Evolutionary conservation across 2,329 filamentous ascomycete species (phyloP).

Genomic region (Amphichorda felina): DNA sequence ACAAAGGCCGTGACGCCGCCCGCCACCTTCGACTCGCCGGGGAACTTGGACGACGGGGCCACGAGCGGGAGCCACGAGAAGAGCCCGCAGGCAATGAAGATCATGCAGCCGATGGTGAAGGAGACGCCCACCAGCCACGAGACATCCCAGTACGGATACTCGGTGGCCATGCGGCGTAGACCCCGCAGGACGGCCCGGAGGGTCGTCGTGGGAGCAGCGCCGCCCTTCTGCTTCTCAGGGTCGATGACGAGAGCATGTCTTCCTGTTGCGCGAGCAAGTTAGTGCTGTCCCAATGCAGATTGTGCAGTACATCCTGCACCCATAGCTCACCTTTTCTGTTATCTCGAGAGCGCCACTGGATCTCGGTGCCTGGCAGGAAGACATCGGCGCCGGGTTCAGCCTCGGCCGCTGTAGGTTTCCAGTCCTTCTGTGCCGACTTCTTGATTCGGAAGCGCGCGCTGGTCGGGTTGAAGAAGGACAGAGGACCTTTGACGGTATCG

Average conservation of each 20-base stretch:
- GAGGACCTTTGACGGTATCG: neutral
- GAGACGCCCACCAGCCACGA: constrained; percentile 9
- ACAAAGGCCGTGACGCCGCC: constrained; percentile 47
- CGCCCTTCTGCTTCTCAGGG: neutral
- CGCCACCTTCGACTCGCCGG: constrained; percentile 7
- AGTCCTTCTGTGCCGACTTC: neutral
- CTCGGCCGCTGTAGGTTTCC: neutral
- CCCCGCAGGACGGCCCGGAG: neutral
- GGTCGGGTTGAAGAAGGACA: constrained; percentile 1
- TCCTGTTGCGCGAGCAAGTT: neutral
- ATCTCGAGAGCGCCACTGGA: too few species aligned
- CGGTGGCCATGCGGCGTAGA: constrained; percentile 7
- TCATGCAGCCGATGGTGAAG: constrained; percentile 8
- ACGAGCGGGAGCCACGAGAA: constrained; percentile 50
- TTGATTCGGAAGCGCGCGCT: neutral
- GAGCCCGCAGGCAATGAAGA: constrained; percentile 17
- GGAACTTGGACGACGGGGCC: constrained; percentile 22
- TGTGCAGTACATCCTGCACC: too few species aligned
- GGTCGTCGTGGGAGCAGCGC: neutral
- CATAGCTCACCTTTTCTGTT: too few species aligned
- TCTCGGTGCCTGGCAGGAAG: neutral
- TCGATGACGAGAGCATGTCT: neutral
- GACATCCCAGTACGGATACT: constrained; percentile 11
- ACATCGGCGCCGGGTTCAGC: neutral
- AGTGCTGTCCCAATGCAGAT: too few species aligned